A percentile compares a stretch with the other conserved stretches of the same genome.
Evolutionary conservation across 108 stramenopile species (phyloP).

Genomic region (Skeletonema costatum): DNA sequence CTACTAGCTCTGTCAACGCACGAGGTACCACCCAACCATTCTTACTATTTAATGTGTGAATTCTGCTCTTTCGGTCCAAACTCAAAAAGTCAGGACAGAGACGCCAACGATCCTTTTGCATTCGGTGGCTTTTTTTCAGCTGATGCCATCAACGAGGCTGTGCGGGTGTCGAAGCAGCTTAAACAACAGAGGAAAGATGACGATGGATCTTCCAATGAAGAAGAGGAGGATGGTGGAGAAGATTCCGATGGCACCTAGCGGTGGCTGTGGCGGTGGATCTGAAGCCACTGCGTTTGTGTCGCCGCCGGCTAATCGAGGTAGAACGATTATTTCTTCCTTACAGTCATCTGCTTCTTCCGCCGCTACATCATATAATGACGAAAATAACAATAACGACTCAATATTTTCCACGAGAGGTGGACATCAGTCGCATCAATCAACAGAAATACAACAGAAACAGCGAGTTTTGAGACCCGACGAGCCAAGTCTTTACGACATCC

Average conservation of each 20-base stretch:
- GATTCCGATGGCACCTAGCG: conserved; percentile 79
- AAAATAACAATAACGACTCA: neutral
- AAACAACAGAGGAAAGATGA: conserved; percentile 5
- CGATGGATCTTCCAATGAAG: conserved; percentile 52
- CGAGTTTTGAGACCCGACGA: conserved; percentile 41
- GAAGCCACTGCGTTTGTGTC: conserved; percentile 1
- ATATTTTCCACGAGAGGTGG: neutral
- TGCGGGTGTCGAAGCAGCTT: conserved; percentile 45
- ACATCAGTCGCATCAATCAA: conserved; percentile 12
- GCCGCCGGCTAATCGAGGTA: neutral
- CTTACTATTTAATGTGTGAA: conserved; percentile 67
- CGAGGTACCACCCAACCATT: neutral
- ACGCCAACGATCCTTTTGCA: conserved; percentile 41
- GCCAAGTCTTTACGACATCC: conserved; percentile 65
- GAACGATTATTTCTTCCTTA: neutral
- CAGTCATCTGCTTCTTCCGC: neutral
- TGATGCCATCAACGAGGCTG: conserved; percentile 73
- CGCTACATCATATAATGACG: neutral
- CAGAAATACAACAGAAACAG: conserved; percentile 8
- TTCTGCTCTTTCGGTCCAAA: conserved; percentile 66
- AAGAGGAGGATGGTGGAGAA: conserved; percentile 33
- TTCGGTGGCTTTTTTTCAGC: conserved; percentile 81
- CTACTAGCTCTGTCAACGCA: too few species aligned
- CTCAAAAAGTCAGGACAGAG: conserved; percentile 30
- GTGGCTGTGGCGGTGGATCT: neutral